These are phyloP conservation scores for Fusarium chlamydosporum DNA, from an alignment of 2,329 filamentous ascomycete genomes.

Conservation along the genomic window DNA sequence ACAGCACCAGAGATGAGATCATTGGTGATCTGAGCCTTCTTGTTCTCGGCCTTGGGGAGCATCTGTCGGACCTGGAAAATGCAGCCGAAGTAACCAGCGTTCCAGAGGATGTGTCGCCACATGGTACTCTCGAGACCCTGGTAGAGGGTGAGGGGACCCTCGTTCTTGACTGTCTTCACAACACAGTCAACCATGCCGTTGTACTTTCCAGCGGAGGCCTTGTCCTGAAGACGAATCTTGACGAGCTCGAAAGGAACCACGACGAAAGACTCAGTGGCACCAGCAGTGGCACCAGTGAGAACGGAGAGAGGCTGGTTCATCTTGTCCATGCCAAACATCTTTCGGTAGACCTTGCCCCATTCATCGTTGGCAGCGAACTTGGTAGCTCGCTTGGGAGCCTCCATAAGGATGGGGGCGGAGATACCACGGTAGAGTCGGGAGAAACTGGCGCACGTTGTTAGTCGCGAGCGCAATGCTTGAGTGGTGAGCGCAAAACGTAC, in stretches of 20 bases:
- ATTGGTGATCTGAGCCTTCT: slow-evolving; percentile 85
- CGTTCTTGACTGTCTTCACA: slow-evolving; percentile 83
- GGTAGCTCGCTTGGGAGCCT: slow-evolving; percentile 92
- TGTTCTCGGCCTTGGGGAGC: slow-evolving; percentile 84
- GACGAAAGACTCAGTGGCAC: slow-evolving; percentile 95
- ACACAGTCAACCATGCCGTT: slow-evolving; percentile 85
- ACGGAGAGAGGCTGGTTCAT: slow-evolving; percentile 94
- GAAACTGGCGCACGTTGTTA: slow-evolving; percentile 67
- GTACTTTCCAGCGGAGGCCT: slow-evolving; percentile 90
- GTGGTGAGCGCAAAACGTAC: slow-evolving; percentile 63
- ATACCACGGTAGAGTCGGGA: slow-evolving; percentile 97
- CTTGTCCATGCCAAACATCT: slow-evolving; percentile 84
- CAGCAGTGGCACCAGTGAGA: slow-evolving; percentile 92
- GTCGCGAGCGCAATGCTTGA: slow-evolving; percentile 20
- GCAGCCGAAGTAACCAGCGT: slow-evolving; percentile 96
- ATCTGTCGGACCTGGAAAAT: slow-evolving; percentile 96
- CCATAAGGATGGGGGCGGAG: slow-evolving; percentile 95
- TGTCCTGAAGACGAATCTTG: slow-evolving; percentile 98
- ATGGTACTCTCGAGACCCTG: slow-evolving; percentile 96
- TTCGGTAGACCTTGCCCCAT: slow-evolving; percentile 96
- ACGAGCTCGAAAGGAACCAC: slow-evolving; percentile 98
- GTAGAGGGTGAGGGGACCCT: slow-evolving; percentile 91
- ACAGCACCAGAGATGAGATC: slow-evolving; percentile 88
- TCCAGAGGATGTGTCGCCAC: slow-evolving; percentile 94
- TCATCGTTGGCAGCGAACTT: slow-evolving; percentile 99